These are phyloP conservation scores for Cercospora zeae-maydis DNA, from an alignment of 2,329 filamentous ascomycete species.

Conservation along the genomic window DNA sequence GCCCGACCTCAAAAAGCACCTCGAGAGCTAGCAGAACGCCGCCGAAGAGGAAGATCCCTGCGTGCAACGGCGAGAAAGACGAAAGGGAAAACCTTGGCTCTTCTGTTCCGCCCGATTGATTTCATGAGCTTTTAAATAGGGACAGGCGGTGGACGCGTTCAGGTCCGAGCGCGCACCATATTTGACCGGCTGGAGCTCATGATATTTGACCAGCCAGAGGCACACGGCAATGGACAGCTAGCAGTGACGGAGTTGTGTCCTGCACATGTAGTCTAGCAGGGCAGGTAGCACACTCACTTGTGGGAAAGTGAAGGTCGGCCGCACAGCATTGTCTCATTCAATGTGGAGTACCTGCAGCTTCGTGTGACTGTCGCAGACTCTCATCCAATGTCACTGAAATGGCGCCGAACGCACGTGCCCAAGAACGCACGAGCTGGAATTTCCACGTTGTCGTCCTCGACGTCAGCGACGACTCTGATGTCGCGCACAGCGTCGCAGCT, in stretches of 20 bases:
- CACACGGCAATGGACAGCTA: not conserved
- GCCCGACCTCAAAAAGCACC: no score
- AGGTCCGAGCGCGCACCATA: no score
- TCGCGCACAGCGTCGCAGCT: not conserved
- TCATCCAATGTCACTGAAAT: not conserved
- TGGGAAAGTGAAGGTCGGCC: not conserved
- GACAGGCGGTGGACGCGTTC: no score
- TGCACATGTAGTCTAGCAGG: not conserved
- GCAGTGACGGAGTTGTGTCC: not conserved
- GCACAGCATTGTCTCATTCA: not conserved
- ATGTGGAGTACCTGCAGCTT: not conserved
- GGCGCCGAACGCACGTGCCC: constrained; percentile 2
- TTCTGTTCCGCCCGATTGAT: no score
- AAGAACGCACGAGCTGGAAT: constrained; percentile 1
- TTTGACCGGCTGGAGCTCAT: not conserved
- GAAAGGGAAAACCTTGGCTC: no score
- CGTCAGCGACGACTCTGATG: not conserved
- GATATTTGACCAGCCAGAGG: no score
- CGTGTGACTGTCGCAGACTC: not conserved
- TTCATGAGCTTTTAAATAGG: no score
- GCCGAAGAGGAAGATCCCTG: no score
- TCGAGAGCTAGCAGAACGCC: no score
- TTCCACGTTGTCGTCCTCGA: not conserved
- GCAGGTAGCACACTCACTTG: not conserved
- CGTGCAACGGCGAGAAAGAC: no score